phyloP scores from a whole-genome alignment of 768 basidiomycete species.

The Suillus fuscotomentosus region DNA sequence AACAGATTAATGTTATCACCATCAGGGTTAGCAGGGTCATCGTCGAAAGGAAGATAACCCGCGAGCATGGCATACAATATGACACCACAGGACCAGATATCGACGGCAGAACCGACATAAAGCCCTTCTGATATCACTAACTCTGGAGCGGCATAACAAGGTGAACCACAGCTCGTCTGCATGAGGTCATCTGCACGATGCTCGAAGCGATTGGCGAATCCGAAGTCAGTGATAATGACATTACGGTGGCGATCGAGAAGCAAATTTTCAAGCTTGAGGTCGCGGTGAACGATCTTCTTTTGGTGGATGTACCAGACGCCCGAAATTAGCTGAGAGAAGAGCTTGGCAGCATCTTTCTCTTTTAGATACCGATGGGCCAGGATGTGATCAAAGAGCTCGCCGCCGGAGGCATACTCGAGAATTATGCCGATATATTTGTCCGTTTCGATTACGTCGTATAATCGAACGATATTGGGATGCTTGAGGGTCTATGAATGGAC shows the following conservation, averaged over 20 bases:
- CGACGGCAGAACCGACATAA: conserved; percentile 96
- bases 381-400: conserved; percentile 98
- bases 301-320: conserved; percentile 99
- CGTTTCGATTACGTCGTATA: conserved; percentile 98
- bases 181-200: conserved; percentile 92
- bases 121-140: conserved; percentile 96
- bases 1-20: conserved; percentile 99
- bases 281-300: conserved; percentile 99
- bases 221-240: conserved; percentile 99
- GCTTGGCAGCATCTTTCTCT: conserved; percentile 90
- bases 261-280: conserved; percentile 98
- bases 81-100: conserved; percentile 96
- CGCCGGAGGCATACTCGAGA: conserved; percentile 96
- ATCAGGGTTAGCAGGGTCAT: conserved; percentile 97
- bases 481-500: conserved; percentile 69
- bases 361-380: conserved; percentile 95
- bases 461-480: conserved; percentile 96
- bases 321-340: conserved; percentile 97
- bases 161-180: conserved; percentile 97
- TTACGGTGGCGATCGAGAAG: conserved; percentile 96
- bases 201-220: conserved; percentile 97
- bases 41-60: conserved; percentile 98
- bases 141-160: conserved; percentile 98
- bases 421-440: conserved; percentile 99
- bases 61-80: conserved; percentile 97